Evolutionary conservation across 129 eudicot genomes (phyloP).

Genomic region (Tanacetum coccineum): DNA sequence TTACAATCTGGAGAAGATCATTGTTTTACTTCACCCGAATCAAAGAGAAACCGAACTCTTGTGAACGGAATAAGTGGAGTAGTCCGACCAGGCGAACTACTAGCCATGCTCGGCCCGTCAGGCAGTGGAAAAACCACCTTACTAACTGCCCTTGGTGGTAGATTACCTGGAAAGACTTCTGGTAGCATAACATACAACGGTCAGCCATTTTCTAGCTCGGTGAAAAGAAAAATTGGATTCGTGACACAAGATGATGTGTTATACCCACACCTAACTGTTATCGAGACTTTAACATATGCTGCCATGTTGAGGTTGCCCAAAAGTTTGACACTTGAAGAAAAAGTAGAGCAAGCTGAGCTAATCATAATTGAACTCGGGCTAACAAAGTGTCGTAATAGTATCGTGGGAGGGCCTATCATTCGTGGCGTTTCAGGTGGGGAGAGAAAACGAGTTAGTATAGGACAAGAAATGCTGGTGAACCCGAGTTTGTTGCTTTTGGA

Average conservation of each 20-base stretch:
- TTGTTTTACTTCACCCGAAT: constrained; percentile 39
- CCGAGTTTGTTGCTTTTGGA: constrained; percentile 76
- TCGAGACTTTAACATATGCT: constrained; percentile 71
- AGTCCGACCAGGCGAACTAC: constrained; percentile 70
- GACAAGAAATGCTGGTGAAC: constrained; percentile 83
- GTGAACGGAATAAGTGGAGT: constrained; percentile 67
- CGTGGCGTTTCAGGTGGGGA: constrained; percentile 93
- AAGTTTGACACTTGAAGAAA: constrained; percentile 43
- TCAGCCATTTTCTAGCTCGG: constrained; percentile 55
- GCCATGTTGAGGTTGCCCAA: constrained; percentile 70
- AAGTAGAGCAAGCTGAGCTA: constrained; percentile 61
- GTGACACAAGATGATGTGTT: constrained; percentile 82
- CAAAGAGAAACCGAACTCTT: constrained; percentile 41
- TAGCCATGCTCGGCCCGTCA: constrained; percentile 90
- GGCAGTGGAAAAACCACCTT: constrained; percentile 93
- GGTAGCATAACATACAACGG: constrained; percentile 66
- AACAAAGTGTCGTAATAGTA: constrained; percentile 50
- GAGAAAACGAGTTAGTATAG: constrained; percentile 81
- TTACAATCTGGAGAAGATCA: constrained; percentile 24
- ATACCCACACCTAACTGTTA: constrained; percentile 74
- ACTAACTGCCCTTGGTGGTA: constrained; percentile 69
- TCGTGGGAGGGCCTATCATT: constrained; percentile 60
- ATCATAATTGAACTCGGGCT: constrained; percentile 60
- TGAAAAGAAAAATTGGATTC: constrained; percentile 65
- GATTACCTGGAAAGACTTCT: constrained; percentile 49